A percentile compares a stretch with the other conserved stretches of the same genome.
These are phyloP conservation scores for Juglanconis oblonga DNA, from an alignment of 2,329 filamentous ascomycete genomes.

Conservation along the genomic window DNA sequence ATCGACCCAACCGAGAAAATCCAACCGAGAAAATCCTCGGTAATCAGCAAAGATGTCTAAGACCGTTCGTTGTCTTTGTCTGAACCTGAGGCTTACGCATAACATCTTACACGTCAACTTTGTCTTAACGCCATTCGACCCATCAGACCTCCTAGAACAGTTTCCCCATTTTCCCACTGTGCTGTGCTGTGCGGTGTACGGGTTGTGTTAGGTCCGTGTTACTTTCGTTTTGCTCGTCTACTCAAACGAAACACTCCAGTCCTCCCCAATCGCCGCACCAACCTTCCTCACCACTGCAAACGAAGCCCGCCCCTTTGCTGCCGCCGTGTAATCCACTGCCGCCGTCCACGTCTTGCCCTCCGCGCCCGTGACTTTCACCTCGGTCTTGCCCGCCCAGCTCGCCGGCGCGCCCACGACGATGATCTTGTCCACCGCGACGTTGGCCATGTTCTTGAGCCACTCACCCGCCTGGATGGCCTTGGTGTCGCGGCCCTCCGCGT, in stretches of 20 bases:
- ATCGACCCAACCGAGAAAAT: too few relatives aligned
- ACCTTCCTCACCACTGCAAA: slow-evolving; percentile 53
- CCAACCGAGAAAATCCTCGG: background rate
- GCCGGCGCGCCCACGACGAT: slow-evolving; percentile 77
- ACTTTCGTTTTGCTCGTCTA: slow-evolving; percentile 19
- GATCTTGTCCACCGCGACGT: slow-evolving; percentile 79
- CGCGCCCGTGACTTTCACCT: slow-evolving; percentile 53
- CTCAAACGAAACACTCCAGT: slow-evolving; percentile 46
- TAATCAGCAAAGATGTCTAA: background rate
- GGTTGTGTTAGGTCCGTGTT: background rate
- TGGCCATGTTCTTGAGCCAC: slow-evolving; percentile 76
- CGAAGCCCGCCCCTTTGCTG: slow-evolving; percentile 43
- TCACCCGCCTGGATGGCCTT: slow-evolving; percentile 63
- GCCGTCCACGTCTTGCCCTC: slow-evolving; percentile 51
- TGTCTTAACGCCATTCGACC: background rate
- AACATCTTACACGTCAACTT: background rate
- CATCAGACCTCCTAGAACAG: background rate
- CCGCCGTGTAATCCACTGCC: slow-evolving; percentile 58
- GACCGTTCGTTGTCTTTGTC: background rate
- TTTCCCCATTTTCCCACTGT: background rate
- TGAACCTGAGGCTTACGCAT: background rate
- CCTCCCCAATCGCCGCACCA: slow-evolving; percentile 48
- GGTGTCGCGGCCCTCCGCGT: slow-evolving; percentile 54
- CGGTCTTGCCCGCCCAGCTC: slow-evolving; percentile 64
- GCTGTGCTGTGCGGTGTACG: background rate